Evolutionary conservation across 495 filamentous ascomycete genomes (phyloP), one percentile per base, ranked within the genome.

Genomic region (Tuber melanosporum): DNA sequence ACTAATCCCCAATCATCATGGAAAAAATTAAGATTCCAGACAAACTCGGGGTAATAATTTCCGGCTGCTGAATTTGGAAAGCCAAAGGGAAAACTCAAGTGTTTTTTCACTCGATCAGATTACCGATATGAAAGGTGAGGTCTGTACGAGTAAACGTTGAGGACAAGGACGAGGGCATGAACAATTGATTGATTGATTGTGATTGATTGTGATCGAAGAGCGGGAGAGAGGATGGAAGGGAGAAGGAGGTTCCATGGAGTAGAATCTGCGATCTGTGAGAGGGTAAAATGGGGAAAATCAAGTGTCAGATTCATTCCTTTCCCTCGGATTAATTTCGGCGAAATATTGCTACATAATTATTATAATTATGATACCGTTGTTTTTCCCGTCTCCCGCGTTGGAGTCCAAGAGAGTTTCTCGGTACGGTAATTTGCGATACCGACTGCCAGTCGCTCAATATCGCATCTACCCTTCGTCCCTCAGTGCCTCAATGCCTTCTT

Each of bases 151-250:
- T n/a, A 77, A 80, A 73, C 62, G 71, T 73, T 76, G 74, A 79
- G 71, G 77, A 72, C 74, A 76, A 76, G 73, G 76, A 76, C 79
- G 78, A 80, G 71, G 57, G 14, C 26, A 36, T 36, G 57, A 36
- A 36, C 3, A 0, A 19, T 32, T 66, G 57, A 66, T 36, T 26
- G 10, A 62, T 15, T 15, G 52, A 41, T 41, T 41, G 39, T 41
- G 39, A 41, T 41, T 41, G 2, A 41, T 41, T 36, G 8, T 8
- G 9, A n/a, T n/a, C 7, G 8, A 14, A 57, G 49, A 26, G 57
- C 0, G 1, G 57, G 57, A n/a, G n/a, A 10, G 20, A 12, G 8
- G 57, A 12, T 14, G n/a, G 49, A 7, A 15, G 15, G 47, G 47
- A 49, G 47, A 5, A 52, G 20, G 49, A n/a, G 22, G 57, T 7